phyloP scores from a whole-genome alignment of 2,329 filamentous ascomycete genomes.

The Curvularia eragrostidis region DNA sequence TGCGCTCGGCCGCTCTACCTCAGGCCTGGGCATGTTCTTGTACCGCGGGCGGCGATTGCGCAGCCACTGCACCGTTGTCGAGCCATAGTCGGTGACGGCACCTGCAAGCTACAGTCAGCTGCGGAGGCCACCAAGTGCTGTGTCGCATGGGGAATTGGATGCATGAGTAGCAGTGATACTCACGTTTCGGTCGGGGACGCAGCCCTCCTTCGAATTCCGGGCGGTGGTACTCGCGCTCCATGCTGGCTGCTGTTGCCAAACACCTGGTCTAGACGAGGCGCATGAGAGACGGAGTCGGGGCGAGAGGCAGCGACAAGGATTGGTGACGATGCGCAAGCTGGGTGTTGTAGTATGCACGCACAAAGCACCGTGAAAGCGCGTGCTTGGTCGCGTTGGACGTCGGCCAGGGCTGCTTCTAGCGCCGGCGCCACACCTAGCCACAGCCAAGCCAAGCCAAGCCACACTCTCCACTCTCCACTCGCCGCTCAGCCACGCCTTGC shows the following conservation, averaged over 20 bases:
- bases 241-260: conserved; percentile 23
- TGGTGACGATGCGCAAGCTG: conserved; percentile 7
- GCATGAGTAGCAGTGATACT: conserved; percentile 18
- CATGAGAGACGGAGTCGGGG: conserved; percentile 9
- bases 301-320: conserved; percentile 3
- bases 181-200: conserved; percentile 48
- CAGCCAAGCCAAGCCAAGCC: conserved; percentile 12
- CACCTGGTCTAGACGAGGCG: not conserved
- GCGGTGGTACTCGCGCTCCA: conserved; percentile 49
- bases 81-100: conserved; percentile 90
- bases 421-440: conserved; percentile 3
- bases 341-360: not conserved
- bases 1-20: conserved; percentile 81
- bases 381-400: conserved; percentile 15
- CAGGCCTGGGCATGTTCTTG: conserved; percentile 72
- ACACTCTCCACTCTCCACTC: too few species aligned
- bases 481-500: too few species aligned
- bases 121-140: not conserved
- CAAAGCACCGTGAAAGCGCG: conserved; percentile 8
- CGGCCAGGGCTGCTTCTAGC: conserved; percentile 11
- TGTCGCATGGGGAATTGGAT: not conserved
- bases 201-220: conserved; percentile 44
- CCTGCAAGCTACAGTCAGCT: conserved; percentile 59
- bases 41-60: conserved; percentile 79
- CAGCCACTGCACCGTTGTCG: conserved; percentile 91